Base-by-base conservation (phyloP, 768 basidiomycete genomes). In the Naematelia encephala region DNA sequence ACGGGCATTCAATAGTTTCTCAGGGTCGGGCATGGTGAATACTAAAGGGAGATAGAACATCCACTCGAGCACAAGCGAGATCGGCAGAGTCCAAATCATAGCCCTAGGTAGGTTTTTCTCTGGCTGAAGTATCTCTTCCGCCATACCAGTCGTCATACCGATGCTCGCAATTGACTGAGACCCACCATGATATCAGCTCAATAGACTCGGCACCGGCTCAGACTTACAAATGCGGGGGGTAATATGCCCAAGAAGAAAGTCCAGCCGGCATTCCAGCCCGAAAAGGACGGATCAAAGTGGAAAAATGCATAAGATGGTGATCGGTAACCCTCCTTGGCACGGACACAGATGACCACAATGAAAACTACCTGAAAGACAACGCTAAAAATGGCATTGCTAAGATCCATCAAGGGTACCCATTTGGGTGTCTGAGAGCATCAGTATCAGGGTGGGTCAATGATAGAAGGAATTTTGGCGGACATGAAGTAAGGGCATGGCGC, bases 51-150 rank as follows among this genome's bases (percentile, higher is more conserved):
- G 44, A 23, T 46, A 46, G 44, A 46, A 46, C 14, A 46, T n/a
- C 44, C 44, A 46, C 23, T 46, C 44, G 44, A 46, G 44, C n/a
- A 46, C 44, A 16, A 46, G 44, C 44, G 44, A 46, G 44, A 46
- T 46, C n/a, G 44, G 44, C 44, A 46, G n/a, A 23, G 44, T 46
- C 44, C 44, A 46, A 5, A 23, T 46, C n/a, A 46, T 4, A n/a
- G 44, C 44, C 14, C 44, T n/a, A n/a, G 44, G 44, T 23, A 46
- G 44, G 44, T 16, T 46, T n/a, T 23, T n/a, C 23, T 46, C 44
- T n/a, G 44, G 44, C 14, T 46, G 44, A n/a, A 46, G n/a, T 4
- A 46, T 23, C 14, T 46, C 44, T 46, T 46, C 44, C 23, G 44
- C 44, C 44, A 46, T 46, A 3, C 44, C 44, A 23, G 44, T 46